A percentile compares a stretch with the other conserved stretches of the same genome.
Evolutionary conservation across 2,329 filamentous ascomycete genomes (phyloP).

Genomic region (Ambrosiella cleistominuta): DNA sequence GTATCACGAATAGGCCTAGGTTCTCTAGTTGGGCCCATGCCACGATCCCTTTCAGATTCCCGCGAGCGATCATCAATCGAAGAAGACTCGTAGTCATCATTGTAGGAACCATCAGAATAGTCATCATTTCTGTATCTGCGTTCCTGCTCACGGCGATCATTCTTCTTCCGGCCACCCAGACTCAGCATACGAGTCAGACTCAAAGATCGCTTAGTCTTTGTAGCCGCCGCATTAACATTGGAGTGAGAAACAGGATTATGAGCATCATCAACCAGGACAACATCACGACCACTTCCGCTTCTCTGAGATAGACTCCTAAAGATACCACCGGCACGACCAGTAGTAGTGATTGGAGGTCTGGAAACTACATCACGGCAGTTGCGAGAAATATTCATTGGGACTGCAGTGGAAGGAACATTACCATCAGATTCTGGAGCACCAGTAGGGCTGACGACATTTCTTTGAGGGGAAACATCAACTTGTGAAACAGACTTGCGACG

Average conservation of each 20-base stretch:
- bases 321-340: slow-evolving; percentile 15
- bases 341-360: slow-evolving; percentile 31
- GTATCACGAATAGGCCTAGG: neutral
- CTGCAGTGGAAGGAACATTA: neutral
- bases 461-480: slow-evolving; percentile 18
- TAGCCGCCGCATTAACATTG: neutral
- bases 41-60: neutral
- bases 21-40: neutral
- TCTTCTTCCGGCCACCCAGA: slow-evolving; percentile 17
- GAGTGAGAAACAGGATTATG: neutral
- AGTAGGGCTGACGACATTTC: neutral
- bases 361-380: slow-evolving; percentile 15
- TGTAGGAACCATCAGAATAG: slow-evolving; percentile 2
- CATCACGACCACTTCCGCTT: slow-evolving; percentile 12
- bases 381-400: neutral
- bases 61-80: neutral
- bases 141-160: slow-evolving; percentile 17
- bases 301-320: slow-evolving; percentile 24
- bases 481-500: slow-evolving; percentile 15
- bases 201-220: slow-evolving; percentile 13
- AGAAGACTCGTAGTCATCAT: slow-evolving; percentile 6
- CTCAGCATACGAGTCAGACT: slow-evolving; percentile 12
- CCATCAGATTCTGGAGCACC: neutral
- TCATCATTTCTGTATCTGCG: slow-evolving; percentile 12
- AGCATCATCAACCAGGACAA: neutral